Evolutionary conservation across 2,329 filamentous ascomycete species (phyloP).

Genomic region (Mariannaea elegans): DNA sequence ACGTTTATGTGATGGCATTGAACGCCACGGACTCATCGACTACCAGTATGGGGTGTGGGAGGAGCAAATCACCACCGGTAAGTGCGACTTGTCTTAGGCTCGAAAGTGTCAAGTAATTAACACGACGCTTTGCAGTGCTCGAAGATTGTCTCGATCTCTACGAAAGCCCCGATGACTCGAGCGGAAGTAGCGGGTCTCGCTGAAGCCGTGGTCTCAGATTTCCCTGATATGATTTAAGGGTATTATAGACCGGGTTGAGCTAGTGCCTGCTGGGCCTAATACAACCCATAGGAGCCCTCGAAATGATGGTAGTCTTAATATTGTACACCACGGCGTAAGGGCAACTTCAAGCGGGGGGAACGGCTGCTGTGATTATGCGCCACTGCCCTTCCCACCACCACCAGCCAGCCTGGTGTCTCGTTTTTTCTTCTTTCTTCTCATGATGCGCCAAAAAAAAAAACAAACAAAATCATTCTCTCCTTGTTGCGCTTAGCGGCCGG

Average conservation of each 20-base stretch:
- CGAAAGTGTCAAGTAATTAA: constrained; percentile 22
- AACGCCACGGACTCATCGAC: constrained; percentile 93
- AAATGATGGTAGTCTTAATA: constrained; percentile 6
- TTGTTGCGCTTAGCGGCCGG: constrained; percentile 26
- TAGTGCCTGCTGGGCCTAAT: background rate
- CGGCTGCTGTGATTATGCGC: constrained; percentile 16
- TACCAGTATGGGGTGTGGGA: constrained; percentile 98
- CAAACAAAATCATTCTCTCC: constrained; percentile 12
- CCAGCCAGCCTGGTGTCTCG: background rate
- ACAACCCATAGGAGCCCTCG: background rate
- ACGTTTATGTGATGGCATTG: constrained; percentile 83
- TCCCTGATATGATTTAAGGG: background rate
- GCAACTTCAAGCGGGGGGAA: constrained; percentile 5
- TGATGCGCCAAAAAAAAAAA: background rate
- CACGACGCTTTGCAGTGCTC: constrained; percentile 41
- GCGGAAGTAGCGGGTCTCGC: constrained; percentile 39
- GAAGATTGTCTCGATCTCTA: constrained; percentile 57
- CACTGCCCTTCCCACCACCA: constrained; percentile 12
- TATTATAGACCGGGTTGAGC: background rate
- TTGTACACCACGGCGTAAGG: constrained; percentile 19
- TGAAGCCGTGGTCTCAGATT: constrained; percentile 20
- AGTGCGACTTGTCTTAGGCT: constrained; percentile 48
- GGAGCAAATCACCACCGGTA: constrained; percentile 87
- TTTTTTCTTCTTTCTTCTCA: constrained; percentile 13
- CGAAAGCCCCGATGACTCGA: constrained; percentile 49